Evolutionary conservation across 2,329 filamentous ascomycete genomes (phyloP), one percentile per base, ranked within the genome.

Genomic region (Cadophora malorum): DNA sequence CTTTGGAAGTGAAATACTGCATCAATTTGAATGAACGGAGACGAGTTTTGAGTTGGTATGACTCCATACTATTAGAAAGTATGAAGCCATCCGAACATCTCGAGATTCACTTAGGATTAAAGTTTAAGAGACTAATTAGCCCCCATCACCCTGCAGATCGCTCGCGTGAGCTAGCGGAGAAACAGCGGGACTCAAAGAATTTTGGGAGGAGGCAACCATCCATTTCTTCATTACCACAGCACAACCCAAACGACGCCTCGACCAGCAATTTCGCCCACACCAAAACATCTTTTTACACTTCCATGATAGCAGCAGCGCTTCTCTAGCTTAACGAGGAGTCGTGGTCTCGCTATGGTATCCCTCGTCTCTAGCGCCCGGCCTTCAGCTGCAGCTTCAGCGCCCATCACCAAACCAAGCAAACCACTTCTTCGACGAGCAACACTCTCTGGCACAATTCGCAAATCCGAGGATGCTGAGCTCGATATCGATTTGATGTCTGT

Each of bases 391-490:
- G 53, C 67, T 6, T 52, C 68, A 23, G 61, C 67, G 41, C 52
- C 68, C 63, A 45, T 64, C 59, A 31, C 68, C 63, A 74, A 72
- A 69, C 67, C 74, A 38, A 73, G 41, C 62, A 77, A 76, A 71
- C 74, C 75, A 28, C 72, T 78, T 50, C 71, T 77, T 14, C 74
- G 74, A 66, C 67, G 70, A 55, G 49, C 73, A 21, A 76, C 71
- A n/a, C 67, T 72, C 33, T 73, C 73, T 50, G 72, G 74, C 31
- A 75, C 70, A 14, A 69, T 74, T 41, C 71, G 76, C 33, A 77
- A 77, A 64, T 59, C 65, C 35, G 72, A 74, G 33, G 75, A 76
- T 62, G 72, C 72, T 19, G 75, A 67, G 23, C 64, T 77, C 12
- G 75, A 75, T 47, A 59, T 65, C 10, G 73, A 76, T 50, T n/a